These are phyloP conservation scores for Pestalotiopsis sp. DNA, from an alignment of 2,329 filamentous ascomycete genomes.

Conservation along the genomic window DNA sequence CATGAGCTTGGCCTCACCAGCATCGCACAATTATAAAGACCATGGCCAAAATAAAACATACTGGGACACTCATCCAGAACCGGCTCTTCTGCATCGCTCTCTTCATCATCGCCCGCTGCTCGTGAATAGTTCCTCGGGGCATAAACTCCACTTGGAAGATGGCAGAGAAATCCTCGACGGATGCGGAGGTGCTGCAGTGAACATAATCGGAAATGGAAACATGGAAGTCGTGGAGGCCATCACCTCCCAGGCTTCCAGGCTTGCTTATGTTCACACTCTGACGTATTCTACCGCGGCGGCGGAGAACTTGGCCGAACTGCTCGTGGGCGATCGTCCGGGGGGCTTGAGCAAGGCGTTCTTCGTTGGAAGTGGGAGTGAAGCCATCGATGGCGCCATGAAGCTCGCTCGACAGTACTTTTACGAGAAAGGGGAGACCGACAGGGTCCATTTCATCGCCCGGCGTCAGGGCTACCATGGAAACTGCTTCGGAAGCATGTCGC, in stretches of 20 bases:
- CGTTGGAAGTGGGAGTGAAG: conserved; percentile 44
- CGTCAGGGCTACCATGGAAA: conserved; percentile 71
- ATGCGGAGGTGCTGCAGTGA: conserved; percentile 73
- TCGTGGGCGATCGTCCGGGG: neutral
- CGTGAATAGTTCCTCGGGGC: neutral
- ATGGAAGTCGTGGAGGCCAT: conserved; percentile 63
- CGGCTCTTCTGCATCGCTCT: neutral
- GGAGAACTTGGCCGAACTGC: neutral
- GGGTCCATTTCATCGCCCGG: conserved; percentile 66
- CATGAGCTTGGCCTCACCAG: too few relatives aligned
- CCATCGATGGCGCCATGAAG: conserved; percentile 71
- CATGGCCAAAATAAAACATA: too few relatives aligned
- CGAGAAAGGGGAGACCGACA: conserved; percentile 53
- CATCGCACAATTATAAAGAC: too few relatives aligned
- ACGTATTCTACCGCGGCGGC: neutral
- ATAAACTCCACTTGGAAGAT: neutral
- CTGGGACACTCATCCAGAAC: too few relatives aligned
- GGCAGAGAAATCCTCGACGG: conserved; percentile 63
- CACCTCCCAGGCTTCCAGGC: conserved; percentile 45
- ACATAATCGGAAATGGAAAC: conserved; percentile 71
- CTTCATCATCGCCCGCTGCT: neutral
- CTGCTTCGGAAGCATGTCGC: conserved; percentile 63
- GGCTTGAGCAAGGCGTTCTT: neutral
- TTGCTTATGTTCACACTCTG: conserved; percentile 28
- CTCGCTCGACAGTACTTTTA: conserved; percentile 68